Percentiles rank a stretch among this genome's conserved stretches.
These are phyloP conservation scores for Lactuca saligna DNA, from an alignment of 129 eudicot genomes.

Conservation along the genomic window DNA sequence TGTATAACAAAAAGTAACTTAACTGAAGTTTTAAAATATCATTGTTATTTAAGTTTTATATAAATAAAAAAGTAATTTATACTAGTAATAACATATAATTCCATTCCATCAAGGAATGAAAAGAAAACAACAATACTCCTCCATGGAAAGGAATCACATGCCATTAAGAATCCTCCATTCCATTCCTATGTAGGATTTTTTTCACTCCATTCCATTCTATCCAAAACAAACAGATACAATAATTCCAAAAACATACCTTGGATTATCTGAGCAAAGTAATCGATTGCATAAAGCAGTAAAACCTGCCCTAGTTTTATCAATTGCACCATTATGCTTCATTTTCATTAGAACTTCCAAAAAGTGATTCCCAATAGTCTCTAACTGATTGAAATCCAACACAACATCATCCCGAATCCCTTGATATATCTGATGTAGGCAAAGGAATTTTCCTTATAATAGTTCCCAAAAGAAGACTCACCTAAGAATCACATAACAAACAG, in stretches of 20 bases:
- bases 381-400: constrained; percentile 78
- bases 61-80: no score
- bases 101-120: no score
- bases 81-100: no score
- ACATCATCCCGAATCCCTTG: constrained; percentile 42
- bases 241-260: constrained; percentile 50
- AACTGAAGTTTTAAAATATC: no score
- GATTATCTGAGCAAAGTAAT: constrained; percentile 87
- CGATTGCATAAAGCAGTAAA: constrained; percentile 99
- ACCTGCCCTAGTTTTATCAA: constrained; percentile 99
- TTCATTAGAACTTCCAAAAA: constrained; percentile 89
- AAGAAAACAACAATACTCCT: no score
- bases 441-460: constrained; percentile 95
- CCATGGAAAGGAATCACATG: no score
- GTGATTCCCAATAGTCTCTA: constrained; percentile 89
- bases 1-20: no score
- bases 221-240: constrained; percentile 5
- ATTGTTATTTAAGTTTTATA: no score
- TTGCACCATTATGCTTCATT: constrained; percentile 99
- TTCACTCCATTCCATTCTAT: neutral
- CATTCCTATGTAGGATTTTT: no score
- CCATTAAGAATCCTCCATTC: no score
- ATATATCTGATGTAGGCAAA: constrained; percentile 64
- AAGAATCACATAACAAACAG: constrained; percentile 23
- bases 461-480: constrained; percentile 98